Evolutionary conservation across 1,139 yeast species (phyloP), one percentile per base, ranked within the genome.

Genomic region (Lodderomyces orthopsilosis): DNA sequence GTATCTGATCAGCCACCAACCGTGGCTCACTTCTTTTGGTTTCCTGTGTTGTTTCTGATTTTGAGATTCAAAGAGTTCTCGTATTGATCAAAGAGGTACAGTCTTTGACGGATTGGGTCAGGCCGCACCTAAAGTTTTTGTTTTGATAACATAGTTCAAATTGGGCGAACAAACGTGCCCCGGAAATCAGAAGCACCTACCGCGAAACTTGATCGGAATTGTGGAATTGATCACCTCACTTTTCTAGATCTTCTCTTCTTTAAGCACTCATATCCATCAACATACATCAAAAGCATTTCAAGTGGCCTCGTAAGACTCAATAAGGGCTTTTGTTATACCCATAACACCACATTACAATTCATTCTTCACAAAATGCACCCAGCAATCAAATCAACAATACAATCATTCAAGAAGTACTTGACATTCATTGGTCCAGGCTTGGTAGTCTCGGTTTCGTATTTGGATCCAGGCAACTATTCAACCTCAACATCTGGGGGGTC

Each of bases 401-500:
- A 39, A n/a, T 35, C 44, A 15, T 43, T 64, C 22, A 59, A 53
- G 46, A 83, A 83, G 56, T 80, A 83, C 54, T 62, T 74, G 9
- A 68, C 75, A 41, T 85, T 85, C 55, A 68, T 85, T n/a, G 93
- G 94, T 0, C 94, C 94, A 0, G 94, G 94, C 0, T 65, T 85
- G 26, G 75, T 85, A 74, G 86, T 85, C 3, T 77, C 87, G 13
- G 90, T 86, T 33, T 83, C 90, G 1, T 85, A 85, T 57, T 81
- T 85, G 78, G 93, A 85, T 57, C 93, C 93, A 0, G 94, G 94
- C 1, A 85, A 85, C 58, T 85, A 84, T 58, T 81, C 87, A 40
- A 84, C 91, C 0, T 86, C 91, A 1, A 91, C 85, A 2, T 81
- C 86, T 14, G 83, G 90, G 0, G 93, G 93, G 7, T 85, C 91